Base-by-base conservation (phyloP, 768 basidiomycete genomes). In the Lactarius evosmus region DNA sequence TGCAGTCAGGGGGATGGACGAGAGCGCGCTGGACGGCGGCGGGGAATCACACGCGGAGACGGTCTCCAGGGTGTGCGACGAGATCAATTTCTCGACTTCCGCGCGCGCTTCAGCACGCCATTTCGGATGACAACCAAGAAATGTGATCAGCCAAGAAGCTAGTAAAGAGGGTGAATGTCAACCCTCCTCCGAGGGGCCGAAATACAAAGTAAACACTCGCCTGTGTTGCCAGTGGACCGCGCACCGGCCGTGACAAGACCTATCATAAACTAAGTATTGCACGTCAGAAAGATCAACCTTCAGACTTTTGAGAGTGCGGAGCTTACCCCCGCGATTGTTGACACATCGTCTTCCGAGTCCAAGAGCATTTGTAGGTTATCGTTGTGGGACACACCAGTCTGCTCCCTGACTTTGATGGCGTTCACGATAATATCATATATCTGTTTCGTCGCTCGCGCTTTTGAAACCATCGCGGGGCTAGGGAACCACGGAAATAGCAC, bases 201-300 rank as follows among this genome's bases (percentile, higher is more conserved):
- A 38, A 5, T 38, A 11, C 41, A 9, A 58, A 60, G 57, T 12
- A 7, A 25, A 40, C 46, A 64, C 75, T 69, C 62, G 82, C 85
- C 84, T 69, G 88, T 87, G 11, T 87, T 87, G 12, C 89, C 89
- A 51, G 88, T 91, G 14, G 89, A 87, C 70, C 89, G 82, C 46
- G 89, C 85, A n/a, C 89, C 89, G 34, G 89, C 89, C 61, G 89
- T 86, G 61, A 92, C 77, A 17, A 91, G 76, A 34, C 90, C 89
- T 86, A 91, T 90, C 63, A 89, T 87, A 73, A 92, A 91, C 88
- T 90, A 71, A 64, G 67, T 58, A 58, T 68, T 56, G 33, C 62
- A 62, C 32, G 58, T 66, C 69, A 67, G 69, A 65, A 52, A 16
- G 58, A 51, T 60, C 44, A 41, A 36, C 46, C 41, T 52, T 8